Base-by-base conservation (phyloP, 306 rosid species). In the Begonia peltatifolia region DNA sequence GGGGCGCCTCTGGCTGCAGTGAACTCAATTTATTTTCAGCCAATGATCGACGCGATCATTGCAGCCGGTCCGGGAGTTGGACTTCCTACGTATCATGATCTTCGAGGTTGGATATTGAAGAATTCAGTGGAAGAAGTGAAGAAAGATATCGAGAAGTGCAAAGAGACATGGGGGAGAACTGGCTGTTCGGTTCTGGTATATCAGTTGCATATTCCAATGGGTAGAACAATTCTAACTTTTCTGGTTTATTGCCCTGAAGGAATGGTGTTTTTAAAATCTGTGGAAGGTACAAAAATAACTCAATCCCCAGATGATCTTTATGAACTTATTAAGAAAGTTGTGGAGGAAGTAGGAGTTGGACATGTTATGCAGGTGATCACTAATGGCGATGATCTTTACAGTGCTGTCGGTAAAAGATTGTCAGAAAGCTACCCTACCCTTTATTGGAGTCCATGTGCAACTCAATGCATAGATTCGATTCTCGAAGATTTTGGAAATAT, bases 281-380 rank as follows among this genome's bases (percentile, higher is more conserved):
- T 71, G 52, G 97, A 84, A 64, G 97, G 70, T 16, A 75, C 97
- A 25, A 81, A 73, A 56, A 66, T 76, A 25, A 59, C 71, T 46
- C 56, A 65, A 59, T 73, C 86, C 10, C 30, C 82, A 0, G 86
- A 73, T 30, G 57, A 58, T 62, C 72, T 89, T 20, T 76, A 70
- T 25, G 95, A 76, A 47, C 42, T 84, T 66, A 58, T 89, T 54
- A 89, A 76, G 69, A 83, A 82, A 68, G 76, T 68, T 20, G 81
- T 82, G 58, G 95, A 84, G 67, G 84, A 88, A 66, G 78, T 89
- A 55, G 97, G 95, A 53, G 84, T 61, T 11, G 75, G 55, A 47
- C 72, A 89, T 62, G 97, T 89, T 50, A 59, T 89, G 73, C 97
- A 89, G 62, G 93, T 89, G 75, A 78, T 89, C 54, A 77, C 83